Base-by-base conservation (phyloP, 768 basidiomycete genomes). In the Amanita muscaria region DNA sequence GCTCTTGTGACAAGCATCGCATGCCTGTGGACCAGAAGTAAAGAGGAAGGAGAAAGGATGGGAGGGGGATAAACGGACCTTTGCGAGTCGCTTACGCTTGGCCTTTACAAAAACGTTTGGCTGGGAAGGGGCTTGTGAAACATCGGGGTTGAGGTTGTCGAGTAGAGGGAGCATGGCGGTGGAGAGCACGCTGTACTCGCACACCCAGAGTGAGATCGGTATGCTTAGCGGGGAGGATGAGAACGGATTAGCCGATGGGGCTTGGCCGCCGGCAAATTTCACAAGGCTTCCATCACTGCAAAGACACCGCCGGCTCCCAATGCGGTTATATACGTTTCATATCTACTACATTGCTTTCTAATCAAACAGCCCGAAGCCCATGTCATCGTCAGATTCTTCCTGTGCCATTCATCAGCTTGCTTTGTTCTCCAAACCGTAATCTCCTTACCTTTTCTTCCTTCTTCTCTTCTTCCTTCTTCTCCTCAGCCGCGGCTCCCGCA, bases 281-380 rank as follows among this genome's bases (percentile, higher is more conserved):
- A 42, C 40, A 42, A 15, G 6, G 9, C 37, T 7, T 6, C 27
- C 27, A 29, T 29, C 27, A 29, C 7, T 29, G 7, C 27, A 29
- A 12, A 6, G 24, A 19, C 42, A 25, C 53, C 53, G 53, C 48
- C 53, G 50, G 53, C 46, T 49, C 35, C 42, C 45, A 54, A 49
- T 49, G 38, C 49, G 37, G 33, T 30, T 27, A 38, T 16, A n/a
- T 29, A 12, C 19, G 42, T 22, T 24, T 30, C n/a, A 27, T 34
- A 11, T 41, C 24, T 39, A 46, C 32, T 45, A 39, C 37, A 45
- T 10, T 18, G 3, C 24, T 19, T 31, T 51, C 74, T 82, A 96
- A 74, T 96, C 92, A 76, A 96, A 96, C 52, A 96, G 78, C 72
- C 92, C 92, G 68, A 97, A 97, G 74, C 92, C 91, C 91, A 96